Evolutionary conservation across 163 green algal species (phyloP).

Genomic region (Coccomyxa subellipsoidea): DNA sequence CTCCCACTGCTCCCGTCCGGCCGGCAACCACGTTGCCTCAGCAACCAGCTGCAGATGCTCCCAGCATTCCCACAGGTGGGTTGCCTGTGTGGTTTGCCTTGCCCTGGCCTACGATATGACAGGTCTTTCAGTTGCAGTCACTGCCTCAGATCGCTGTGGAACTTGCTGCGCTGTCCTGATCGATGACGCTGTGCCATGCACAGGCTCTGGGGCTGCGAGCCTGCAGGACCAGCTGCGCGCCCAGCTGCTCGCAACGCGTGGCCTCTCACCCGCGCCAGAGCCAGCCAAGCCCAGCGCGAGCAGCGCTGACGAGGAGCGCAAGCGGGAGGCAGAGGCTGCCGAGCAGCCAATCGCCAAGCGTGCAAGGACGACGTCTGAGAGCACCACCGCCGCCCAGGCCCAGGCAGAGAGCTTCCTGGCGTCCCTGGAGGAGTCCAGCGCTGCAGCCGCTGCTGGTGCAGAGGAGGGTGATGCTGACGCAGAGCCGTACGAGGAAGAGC

Average conservation of each 20-base stretch:
- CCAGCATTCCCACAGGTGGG: not conserved
- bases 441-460: not conserved
- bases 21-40: not conserved
- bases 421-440: not conserved
- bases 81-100: not conserved
- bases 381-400: not conserved
- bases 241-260: not conserved
- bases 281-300: not conserved
- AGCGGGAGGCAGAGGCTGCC: not conserved
- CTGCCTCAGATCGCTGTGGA: not conserved
- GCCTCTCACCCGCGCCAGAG: not conserved
- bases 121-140: not conserved
- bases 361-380: not conserved
- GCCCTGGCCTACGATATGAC: too few relatives aligned
- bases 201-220: not conserved
- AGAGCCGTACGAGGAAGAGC: not conserved
- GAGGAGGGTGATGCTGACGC: not conserved
- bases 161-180: not conserved
- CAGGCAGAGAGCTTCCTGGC: not conserved
- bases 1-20: not conserved
- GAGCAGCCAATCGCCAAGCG: not conserved
- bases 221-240: not conserved
- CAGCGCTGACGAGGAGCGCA: not conserved
- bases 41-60: not conserved
- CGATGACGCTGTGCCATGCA: not conserved